Evolutionary conservation across 306 rosid genomes (phyloP), one percentile per base, ranked within the genome.

Genomic region (Prunus salicina): DNA sequence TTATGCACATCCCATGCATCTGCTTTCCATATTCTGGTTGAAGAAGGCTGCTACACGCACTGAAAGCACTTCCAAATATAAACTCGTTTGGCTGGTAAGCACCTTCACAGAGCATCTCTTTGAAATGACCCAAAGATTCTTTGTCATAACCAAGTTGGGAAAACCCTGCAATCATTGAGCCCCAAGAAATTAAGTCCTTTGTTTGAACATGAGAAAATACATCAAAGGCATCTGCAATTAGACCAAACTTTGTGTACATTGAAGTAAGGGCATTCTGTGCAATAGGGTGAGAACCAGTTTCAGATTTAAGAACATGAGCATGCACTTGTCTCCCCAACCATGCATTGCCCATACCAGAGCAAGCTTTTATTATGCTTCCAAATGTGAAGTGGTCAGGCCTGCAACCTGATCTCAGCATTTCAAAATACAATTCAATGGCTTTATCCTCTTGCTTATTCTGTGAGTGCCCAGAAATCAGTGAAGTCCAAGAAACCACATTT

Each of bases 401-500:
- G 73, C 76, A 73, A 58, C 96, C 89, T 4, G 91, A 81, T 18
- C 32, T 81, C 62, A 85, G 78, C 96, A 92, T 92, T 77, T 79
- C 82, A 52, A 81, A 73, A 69, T 87, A 92, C 87, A 87, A 78
- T 50, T 76, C 53, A 73, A 92, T 67, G 64, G 92, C 96, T 56
- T 88, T 80, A 8, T 78, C 79, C 79, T 76, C 89, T 77, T 81
- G 83, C 56, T 84, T 83, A 20, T 88, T 84, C 41, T 82, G 92
- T 19, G 92, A 78, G 79, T 84, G 87, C 68, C 92, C 96, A 12
- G 91, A 87, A 63, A 92, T 92, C 82, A 88, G 69, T 60, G 88
- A 87, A 79, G 97, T 92, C 97, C 96, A 92, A 76, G 97, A 88
- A 53, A 92, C 87, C 58, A 82, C 87, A 79, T 88, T 92, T 74